Percentiles rank a stretch among this genome's conserved stretches.
Conservation (phyloP, 2,329 filamentous ascomycete genomes). For the Grosmannia huntii region DNA sequence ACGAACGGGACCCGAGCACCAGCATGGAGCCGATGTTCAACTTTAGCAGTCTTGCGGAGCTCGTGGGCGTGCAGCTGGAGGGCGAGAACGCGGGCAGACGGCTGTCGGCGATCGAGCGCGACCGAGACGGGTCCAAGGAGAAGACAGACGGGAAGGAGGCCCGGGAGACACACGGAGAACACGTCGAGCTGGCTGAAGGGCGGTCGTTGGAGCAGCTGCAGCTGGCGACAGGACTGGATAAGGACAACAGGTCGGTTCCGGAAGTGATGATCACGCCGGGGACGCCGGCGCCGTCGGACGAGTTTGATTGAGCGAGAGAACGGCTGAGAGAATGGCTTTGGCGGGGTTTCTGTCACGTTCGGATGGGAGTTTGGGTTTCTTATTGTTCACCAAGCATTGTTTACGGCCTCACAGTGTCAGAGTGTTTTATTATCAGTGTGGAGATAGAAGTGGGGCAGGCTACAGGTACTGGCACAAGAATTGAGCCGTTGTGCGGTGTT, state of each 20-base stretch:
- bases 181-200: conserved; percentile 16
- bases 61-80: conserved; percentile 57
- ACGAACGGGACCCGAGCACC: conserved; percentile 31
- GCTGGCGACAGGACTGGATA: background rate
- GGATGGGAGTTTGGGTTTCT: background rate
- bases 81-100: conserved; percentile 27
- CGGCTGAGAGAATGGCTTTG: background rate
- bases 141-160: conserved; percentile 19
- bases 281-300: conserved; percentile 25
- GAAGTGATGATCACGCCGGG: conserved; percentile 36
- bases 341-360: background rate
- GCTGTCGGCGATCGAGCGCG: conserved; percentile 16
- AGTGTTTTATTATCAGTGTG: background rate
- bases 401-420: background rate
- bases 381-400: conserved; percentile 1
- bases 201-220: background rate
- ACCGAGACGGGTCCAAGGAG: conserved; percentile 5
- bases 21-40: conserved; percentile 76
- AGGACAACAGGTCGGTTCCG: conserved; percentile 17
- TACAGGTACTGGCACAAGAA: too few species aligned
- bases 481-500: too few species aligned
- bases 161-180: conserved; percentile 19
- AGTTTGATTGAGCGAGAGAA: conserved; percentile 4
- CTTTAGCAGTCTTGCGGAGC: conserved; percentile 74
- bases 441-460: background rate